Evolutionary conservation across 352 stramenopile species (phyloP), one percentile per base, ranked within the genome.

Genomic region (Phytophthora constricta): DNA sequence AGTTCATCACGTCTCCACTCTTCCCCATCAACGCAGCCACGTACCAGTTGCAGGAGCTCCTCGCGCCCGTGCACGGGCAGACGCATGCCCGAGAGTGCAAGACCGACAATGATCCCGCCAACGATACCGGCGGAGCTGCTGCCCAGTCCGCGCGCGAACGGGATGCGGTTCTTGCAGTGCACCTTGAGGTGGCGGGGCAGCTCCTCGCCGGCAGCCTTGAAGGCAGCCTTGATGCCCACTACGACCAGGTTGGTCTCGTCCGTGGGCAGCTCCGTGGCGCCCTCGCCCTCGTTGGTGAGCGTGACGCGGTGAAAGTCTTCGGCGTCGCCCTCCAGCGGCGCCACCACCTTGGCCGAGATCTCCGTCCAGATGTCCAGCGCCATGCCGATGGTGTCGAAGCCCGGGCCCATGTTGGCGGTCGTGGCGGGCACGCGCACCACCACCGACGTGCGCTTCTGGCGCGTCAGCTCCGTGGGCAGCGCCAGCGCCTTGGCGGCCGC

Each of bases 321-420:
- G 37, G 48, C 54, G 46, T 76, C 71, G 1, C 54, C 57, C 11
- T 63, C 65, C 10, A 69, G 65, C 4, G 76, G 72, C 23, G 72
- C 57, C 72, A 90, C 62, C 20, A 98, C 82, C 69, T 97, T 85
- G 5, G 99, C 97, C 20, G 97, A 98, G 37, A 99, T 97, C 84
- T 99, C 97, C 20, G 92, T 98, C 98, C 98, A 99, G 61, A 99
- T 98, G 82, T 99, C 97, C 25, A 99, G 90, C 13, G 97, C 97
- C 89, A 99, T 98, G 45, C 96, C 97, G 69, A 99, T 98, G 55
- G 95, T 99, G 76, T 99, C 97, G 66, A 98, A 99, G 61, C 98
- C 98, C 2, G 98, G 97, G 1, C 98, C 98, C 88, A 99, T 95
- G 82, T 99, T 99, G 58, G 98, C 98, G 5, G 97, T 99, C 55